phyloP scores from a whole-genome alignment of 2,329 filamentous ascomycete species.

The Neoascochyta sp. region DNA sequence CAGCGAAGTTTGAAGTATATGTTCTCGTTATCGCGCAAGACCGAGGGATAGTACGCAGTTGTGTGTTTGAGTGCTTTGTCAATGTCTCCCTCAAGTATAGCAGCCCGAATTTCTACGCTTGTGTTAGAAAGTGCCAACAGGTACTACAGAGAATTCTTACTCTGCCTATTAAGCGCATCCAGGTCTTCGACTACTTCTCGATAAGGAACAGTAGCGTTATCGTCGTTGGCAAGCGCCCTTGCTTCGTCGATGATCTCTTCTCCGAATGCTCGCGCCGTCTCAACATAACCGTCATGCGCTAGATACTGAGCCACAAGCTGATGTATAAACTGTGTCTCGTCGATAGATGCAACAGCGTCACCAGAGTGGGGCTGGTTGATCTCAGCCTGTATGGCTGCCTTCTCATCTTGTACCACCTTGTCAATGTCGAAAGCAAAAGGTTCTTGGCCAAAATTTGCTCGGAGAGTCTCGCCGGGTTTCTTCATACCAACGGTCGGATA shows the following conservation, averaged over 20 bases:
- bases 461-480: conserved; percentile 57
- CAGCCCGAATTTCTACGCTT: conserved; percentile 69
- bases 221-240: conserved; percentile 60
- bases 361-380: conserved; percentile 21
- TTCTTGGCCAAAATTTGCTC: conserved; percentile 61
- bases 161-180: conserved; percentile 81
- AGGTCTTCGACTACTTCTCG: conserved; percentile 73
- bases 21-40: conserved; percentile 74
- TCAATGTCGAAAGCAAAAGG: conserved; percentile 93
- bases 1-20: conserved; percentile 87
- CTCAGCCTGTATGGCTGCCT: conserved; percentile 33
- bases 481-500: conserved; percentile 65
- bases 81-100: conserved; percentile 88
- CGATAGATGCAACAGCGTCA: conserved; percentile 27
- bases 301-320: conserved; percentile 83
- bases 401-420: conserved; percentile 58
- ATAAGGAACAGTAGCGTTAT: conserved; percentile 48
- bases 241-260: conserved; percentile 75
- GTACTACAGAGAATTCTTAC: conserved; percentile 49
- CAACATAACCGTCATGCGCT: conserved; percentile 91
- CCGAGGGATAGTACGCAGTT: conserved; percentile 70
- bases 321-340: conserved; percentile 76
- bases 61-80: conserved; percentile 84
- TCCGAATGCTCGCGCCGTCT: conserved; percentile 84
- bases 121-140: conserved; percentile 6